These are phyloP conservation scores for Pseudonitzschia pungens DNA, from an alignment of 108 stramenopile species.

Conservation along the genomic window DNA sequence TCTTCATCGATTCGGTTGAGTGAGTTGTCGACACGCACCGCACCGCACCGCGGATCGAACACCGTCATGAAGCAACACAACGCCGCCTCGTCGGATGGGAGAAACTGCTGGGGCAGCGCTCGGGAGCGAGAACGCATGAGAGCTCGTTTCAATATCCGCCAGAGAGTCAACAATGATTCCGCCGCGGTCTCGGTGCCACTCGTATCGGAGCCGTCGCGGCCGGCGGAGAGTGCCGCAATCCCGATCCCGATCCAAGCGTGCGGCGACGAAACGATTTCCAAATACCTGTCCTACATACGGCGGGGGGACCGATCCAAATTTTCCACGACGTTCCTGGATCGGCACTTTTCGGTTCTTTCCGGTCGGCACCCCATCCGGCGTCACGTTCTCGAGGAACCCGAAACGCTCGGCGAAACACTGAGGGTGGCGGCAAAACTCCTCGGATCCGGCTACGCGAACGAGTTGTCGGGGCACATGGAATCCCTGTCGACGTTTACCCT, in stretches of 20 bases:
- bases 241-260: background rate
- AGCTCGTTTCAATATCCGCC: slow-evolving; percentile 64
- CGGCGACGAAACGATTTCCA: background rate
- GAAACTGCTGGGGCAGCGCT: slow-evolving; percentile 63
- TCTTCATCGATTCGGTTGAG: no score
- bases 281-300: slow-evolving; percentile 19
- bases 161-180: slow-evolving; percentile 34
- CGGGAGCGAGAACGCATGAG: slow-evolving; percentile 65
- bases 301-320: slow-evolving; percentile 39
- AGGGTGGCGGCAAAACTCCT: slow-evolving; percentile 45
- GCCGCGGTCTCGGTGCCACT: background rate
- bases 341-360: slow-evolving; percentile 28
- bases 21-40: no score
- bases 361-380: slow-evolving; percentile 15
- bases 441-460: slow-evolving; percentile 36
- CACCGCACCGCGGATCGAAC: no score
- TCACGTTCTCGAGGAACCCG: slow-evolving; percentile 1
- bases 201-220: background rate
- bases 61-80: slow-evolving; percentile 11
- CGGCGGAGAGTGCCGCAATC: background rate
- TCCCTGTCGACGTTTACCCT: slow-evolving; percentile 46
- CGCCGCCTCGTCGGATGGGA: slow-evolving; percentile 17
- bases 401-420: background rate
- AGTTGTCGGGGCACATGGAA: slow-evolving; percentile 23
- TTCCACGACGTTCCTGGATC: slow-evolving; percentile 34